Percentiles rank a stretch among this genome's conserved stretches.
Conservation (phyloP, 1,139 yeast genomes). For the Suhomyces bokatorum region DNA sequence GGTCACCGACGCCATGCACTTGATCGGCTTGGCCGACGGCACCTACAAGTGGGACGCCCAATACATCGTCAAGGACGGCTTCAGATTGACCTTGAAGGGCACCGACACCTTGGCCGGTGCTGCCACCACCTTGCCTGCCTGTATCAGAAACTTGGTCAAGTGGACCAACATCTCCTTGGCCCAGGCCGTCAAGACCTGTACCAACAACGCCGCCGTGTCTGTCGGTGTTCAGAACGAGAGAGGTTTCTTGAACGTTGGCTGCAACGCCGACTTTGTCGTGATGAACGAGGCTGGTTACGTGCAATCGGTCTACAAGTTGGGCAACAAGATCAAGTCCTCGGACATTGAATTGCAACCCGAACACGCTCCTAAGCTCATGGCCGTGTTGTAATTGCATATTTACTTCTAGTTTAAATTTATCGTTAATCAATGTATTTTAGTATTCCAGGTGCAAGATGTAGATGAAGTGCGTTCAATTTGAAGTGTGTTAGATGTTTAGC, state of each 20-base stretch:
- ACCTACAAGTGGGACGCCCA: conserved; percentile 51
- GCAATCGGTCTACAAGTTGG: conserved; percentile 53
- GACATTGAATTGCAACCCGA: conserved; percentile 13
- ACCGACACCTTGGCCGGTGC: conserved; percentile 66
- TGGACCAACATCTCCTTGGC: conserved; percentile 56
- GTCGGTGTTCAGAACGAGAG: conserved; percentile 45
- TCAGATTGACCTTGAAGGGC: conserved; percentile 50
- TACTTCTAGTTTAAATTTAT: conserved; percentile 2
- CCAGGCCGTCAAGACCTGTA: conserved; percentile 57
- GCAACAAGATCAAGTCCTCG: conserved; percentile 31
- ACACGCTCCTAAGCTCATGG: conserved; percentile 11
- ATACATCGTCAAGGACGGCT: conserved; percentile 51
- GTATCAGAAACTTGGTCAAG: conserved; percentile 52
- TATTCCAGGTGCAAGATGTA: conserved; percentile 1
- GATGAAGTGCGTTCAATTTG: too few relatives aligned
- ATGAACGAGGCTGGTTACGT: conserved; percentile 48
- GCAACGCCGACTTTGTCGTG: conserved; percentile 62
- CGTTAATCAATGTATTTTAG: neutral
- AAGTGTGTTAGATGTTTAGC: too few relatives aligned
- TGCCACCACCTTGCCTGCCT: conserved; percentile 56
- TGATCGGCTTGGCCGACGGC: conserved; percentile 55
- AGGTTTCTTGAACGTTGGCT: conserved; percentile 55
- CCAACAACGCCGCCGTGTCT: conserved; percentile 57
- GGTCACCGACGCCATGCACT: conserved; percentile 64
- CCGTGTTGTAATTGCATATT: conserved; percentile 12